Evolutionary conservation across 331 rosid species (phyloP).

Genomic region (Malus hybrid): DNA sequence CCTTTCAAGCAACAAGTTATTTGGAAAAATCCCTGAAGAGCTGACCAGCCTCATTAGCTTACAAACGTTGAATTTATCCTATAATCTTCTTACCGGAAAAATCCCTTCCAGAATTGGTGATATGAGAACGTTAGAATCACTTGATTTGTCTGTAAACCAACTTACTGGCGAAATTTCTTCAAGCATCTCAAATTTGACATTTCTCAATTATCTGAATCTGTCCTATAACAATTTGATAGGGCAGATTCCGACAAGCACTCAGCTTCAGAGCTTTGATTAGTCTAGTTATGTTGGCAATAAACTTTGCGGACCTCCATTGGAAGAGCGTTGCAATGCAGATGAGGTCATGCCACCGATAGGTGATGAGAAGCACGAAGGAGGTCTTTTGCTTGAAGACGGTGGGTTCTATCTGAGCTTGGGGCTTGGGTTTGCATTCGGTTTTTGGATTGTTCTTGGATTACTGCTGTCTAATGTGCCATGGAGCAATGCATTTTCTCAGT

Average conservation of each 20-base stretch:
- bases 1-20: no score
- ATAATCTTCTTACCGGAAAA: no score
- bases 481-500: background rate
- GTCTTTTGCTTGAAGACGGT: background rate
- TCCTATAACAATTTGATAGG: constrained; percentile 3
- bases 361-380: no score
- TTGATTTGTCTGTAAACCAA: constrained; percentile 11
- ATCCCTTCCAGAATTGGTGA: no score
- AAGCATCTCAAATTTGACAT: constrained; percentile 1
- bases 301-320: background rate
- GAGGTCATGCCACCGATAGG: no score
- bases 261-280: background rate
- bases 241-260: background rate
- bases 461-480: background rate
- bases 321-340: no score
- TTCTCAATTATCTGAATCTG: background rate
- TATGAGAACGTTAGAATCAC: background rate
- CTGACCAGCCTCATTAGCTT: no score
- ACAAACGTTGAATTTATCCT: no score
- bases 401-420: background rate
- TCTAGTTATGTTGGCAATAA: background rate
- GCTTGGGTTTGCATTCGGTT: background rate
- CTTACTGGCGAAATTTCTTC: background rate
- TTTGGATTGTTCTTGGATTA: background rate
- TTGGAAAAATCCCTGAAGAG: no score